phyloP scores from a whole-genome alignment of 805 yeast genomes.

The Isabelozyma pseudorhagii region DNA sequence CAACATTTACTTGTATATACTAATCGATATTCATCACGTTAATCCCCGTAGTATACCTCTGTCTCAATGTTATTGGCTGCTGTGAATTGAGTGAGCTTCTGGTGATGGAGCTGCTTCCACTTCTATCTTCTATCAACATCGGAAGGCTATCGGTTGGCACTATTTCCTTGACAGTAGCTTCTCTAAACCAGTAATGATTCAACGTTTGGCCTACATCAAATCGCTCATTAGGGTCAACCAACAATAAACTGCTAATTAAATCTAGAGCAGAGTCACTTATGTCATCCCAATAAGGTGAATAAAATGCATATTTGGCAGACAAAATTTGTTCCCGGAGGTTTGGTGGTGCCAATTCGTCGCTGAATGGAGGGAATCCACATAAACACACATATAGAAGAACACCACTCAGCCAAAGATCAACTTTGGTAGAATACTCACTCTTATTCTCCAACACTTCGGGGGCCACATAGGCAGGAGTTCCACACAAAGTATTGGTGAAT shows the following conservation, averaged over 20 bases:
- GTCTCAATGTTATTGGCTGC: constrained; percentile 26
- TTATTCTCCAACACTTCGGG: constrained; percentile 67
- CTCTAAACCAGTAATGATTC: constrained; percentile 45
- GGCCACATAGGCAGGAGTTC: constrained; percentile 86
- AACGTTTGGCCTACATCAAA: constrained; percentile 36
- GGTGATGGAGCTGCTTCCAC: constrained; percentile 2
- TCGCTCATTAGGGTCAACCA: constrained; percentile 49
- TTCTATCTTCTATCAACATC: constrained; percentile 1
- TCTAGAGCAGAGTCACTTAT: constrained; percentile 65
- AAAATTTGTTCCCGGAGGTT: constrained; percentile 72
- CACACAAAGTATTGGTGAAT: constrained; percentile 77
- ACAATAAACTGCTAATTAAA: constrained; percentile 57
- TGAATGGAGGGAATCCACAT: constrained; percentile 84
- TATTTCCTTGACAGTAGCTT: constrained; percentile 14
- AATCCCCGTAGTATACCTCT: constrained; percentile 21
- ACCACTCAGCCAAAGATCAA: constrained; percentile 82
- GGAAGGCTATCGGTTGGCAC: background rate
- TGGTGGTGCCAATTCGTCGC: constrained; percentile 80
- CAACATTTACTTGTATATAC: background rate
- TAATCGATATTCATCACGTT: constrained; percentile 2
- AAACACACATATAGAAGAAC: constrained; percentile 74
- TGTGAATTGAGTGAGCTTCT: constrained; percentile 18
- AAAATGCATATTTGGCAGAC: constrained; percentile 66
- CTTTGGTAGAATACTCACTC: constrained; percentile 63
- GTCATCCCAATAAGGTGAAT: constrained; percentile 76